Evolutionary conservation across 208 protist species (phyloP).

Genomic region (Angomonas deanei): DNA sequence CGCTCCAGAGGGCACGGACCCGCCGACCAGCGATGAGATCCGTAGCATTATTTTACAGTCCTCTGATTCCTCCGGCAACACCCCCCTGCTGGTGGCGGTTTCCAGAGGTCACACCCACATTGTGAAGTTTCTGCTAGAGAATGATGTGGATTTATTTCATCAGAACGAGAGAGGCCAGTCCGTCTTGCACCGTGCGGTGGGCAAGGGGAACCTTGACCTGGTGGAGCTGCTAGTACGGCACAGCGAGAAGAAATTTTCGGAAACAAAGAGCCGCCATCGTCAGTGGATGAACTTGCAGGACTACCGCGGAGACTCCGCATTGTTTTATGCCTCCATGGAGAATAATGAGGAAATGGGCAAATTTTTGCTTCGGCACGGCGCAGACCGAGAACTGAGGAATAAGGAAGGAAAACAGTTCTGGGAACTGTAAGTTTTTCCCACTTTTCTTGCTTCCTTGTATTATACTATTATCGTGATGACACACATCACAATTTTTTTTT

Average conservation of each 20-base stretch:
- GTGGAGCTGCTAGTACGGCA: constrained; percentile 67
- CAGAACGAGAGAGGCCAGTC: constrained; percentile 78
- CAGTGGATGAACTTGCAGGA: constrained; percentile 85
- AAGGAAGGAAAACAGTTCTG: constrained; percentile 88
- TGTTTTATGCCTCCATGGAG: constrained; percentile 90
- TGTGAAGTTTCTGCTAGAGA: constrained; percentile 58
- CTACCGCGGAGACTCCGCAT: constrained; percentile 69
- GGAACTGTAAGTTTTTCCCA: constrained; percentile 53
- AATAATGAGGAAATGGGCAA: constrained; percentile 88
- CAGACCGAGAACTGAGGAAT: constrained; percentile 74
- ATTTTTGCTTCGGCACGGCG: constrained; percentile 76
- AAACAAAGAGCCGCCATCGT: constrained; percentile 28
- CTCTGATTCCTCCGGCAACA: constrained; percentile 73
- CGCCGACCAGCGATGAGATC: too few relatives aligned
- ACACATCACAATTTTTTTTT: too few relatives aligned
- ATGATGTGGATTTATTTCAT: constrained; percentile 50
- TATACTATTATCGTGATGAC: not conserved
- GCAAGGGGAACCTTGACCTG: constrained; percentile 55
- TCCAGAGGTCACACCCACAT: constrained; percentile 50
- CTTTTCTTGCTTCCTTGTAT: not conserved
- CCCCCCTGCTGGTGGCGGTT: constrained; percentile 57
- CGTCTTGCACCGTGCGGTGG: constrained; percentile 74
- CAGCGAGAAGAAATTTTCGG: constrained; percentile 39
- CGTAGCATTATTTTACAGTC: too few relatives aligned
- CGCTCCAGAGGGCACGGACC: not conserved